Evolutionary conservation across 805 yeast species (phyloP), one percentile per base, ranked within the genome.

Genomic region (Hanseniaspora pseudoguilliermondii): DNA sequence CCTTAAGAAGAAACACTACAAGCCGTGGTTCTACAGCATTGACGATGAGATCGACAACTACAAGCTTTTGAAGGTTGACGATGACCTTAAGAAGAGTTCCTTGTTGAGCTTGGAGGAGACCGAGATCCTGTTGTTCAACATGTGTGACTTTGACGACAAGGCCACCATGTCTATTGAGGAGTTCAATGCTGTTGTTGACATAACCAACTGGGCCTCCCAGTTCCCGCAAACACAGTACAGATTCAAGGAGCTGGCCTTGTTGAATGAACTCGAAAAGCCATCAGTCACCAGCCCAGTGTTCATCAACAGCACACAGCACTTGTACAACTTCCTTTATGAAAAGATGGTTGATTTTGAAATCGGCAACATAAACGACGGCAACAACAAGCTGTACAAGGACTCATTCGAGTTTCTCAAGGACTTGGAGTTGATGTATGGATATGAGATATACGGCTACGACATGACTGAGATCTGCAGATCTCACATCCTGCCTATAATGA

Each of bases 371-470:
- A 46, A 46, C 18, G 18, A 25, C 18, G 55, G 55, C 2, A 39
- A 44, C 9, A 39, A 46, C 23, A 53, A 46, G 41, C 50, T 53
- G 9, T 53, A 53, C 36, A 53, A 53, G n/a, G 56, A 53, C n/a
- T 34, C 50, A 1, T 53, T 46, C 39, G 56, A 53, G 18, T 46
- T 11, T 10, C 16, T 39, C 40, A 53, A 53, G 47, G 34, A 38
- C 7, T 16, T 46, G n/a, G 50, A 53, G 21, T 38, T 23, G n/a
- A 10, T 53, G 25, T 4, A 29, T 20, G 50, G 29, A 0, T 15
- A 46, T 25, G 35, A 27, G 10, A 46, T 53, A 4, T 53, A 46
- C 43, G 56, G 56, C 7, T 53, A 46, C 20, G 56, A 53, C n/a
- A 46, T 53, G 50, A 29, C 56, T 32, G 46, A 44, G 2, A 39